A percentile compares a stretch with the other conserved stretches of the same genome.
phyloP scores from a whole-genome alignment of 768 basidiomycete genomes.

The Paxillus rubicundulus region DNA sequence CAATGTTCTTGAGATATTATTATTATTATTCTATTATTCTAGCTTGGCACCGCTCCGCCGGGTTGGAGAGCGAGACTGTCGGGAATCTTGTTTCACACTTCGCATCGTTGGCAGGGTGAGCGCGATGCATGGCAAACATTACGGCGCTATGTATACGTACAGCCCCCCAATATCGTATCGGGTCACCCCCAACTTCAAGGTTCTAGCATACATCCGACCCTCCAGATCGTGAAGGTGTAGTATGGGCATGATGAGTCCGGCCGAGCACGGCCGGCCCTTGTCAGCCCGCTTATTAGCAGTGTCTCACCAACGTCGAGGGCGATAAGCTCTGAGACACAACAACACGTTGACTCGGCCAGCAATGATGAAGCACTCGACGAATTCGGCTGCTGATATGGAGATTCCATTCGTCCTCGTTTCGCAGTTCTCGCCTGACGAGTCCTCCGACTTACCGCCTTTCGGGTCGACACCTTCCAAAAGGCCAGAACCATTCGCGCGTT shows the following conservation, averaged over 20 bases:
- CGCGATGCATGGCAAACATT: not conserved
- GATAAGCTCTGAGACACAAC: not conserved
- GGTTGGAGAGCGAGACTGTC: too few relatives aligned
- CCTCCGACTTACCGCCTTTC: conserved; percentile 3
- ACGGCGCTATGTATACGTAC: conserved; percentile 2
- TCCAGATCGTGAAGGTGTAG: not conserved
- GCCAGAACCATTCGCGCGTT: not conserved
- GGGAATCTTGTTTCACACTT: not conserved
- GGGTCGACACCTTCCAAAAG: conserved; percentile 2
- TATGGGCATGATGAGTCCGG: not conserved
- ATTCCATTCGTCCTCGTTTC: conserved; percentile 3
- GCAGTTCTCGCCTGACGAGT: conserved; percentile 5
- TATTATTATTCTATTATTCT: not conserved
- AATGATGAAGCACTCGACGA: conserved; percentile 8
- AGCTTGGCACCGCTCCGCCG: not conserved
- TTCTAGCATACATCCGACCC: too few relatives aligned
- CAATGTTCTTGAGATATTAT: not conserved
- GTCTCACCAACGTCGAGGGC: conserved; percentile 2
- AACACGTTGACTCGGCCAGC: conserved; percentile 23
- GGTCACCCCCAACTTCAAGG: not conserved
- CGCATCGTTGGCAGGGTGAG: not conserved
- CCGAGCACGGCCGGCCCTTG: not conserved
- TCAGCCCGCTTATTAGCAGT: not conserved
- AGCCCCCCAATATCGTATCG: conserved; percentile 3
- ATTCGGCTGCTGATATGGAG: conserved; percentile 2